Evolutionary conservation across 2,329 filamentous ascomycete species (phyloP).

Genomic region (Xylariaceae sp.): DNA sequence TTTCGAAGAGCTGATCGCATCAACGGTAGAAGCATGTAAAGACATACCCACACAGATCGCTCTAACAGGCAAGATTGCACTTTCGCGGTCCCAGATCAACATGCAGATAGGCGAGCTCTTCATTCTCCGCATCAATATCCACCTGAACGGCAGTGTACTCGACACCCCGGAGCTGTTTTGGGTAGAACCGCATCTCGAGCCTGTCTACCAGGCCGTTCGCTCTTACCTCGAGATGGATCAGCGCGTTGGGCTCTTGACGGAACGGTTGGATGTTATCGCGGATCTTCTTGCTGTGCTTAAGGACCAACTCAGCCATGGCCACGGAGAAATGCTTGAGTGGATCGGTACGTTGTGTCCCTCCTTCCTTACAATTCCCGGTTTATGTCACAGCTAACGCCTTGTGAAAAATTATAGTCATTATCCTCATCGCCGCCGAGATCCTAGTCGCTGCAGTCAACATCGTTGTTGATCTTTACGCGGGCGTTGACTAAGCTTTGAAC

Average conservation of each 20-base stretch:
- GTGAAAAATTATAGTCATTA: constrained; percentile 63
- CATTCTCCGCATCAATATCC: constrained; percentile 95
- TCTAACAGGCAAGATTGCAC: constrained; percentile 83
- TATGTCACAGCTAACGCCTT: neutral
- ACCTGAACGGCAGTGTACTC: constrained; percentile 92
- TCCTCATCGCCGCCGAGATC: constrained; percentile 94
- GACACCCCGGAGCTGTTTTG: constrained; percentile 98
- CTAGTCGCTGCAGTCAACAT: constrained; percentile 92
- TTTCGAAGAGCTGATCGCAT: constrained; percentile 92
- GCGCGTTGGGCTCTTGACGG: constrained; percentile 82
- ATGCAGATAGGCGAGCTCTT: constrained; percentile 99
- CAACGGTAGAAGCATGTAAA: constrained; percentile 89
- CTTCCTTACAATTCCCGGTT: neutral
- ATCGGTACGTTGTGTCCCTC: constrained; percentile 61
- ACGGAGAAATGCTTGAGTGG: constrained; percentile 87
- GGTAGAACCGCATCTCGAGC: constrained; percentile 95
- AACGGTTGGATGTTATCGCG: constrained; percentile 87
- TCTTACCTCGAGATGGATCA: constrained; percentile 99
- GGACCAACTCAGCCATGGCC: constrained; percentile 90
- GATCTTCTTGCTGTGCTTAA: constrained; percentile 91
- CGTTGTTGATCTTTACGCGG: constrained; percentile 83
- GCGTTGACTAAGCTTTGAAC: constrained; percentile 26
- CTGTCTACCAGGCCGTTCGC: constrained; percentile 91
- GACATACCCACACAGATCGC: constrained; percentile 92
- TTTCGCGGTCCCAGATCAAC: constrained; percentile 89